phyloP scores from a whole-genome alignment of 2,329 filamentous ascomycete species.

The Monosporascus sp. region DNA sequence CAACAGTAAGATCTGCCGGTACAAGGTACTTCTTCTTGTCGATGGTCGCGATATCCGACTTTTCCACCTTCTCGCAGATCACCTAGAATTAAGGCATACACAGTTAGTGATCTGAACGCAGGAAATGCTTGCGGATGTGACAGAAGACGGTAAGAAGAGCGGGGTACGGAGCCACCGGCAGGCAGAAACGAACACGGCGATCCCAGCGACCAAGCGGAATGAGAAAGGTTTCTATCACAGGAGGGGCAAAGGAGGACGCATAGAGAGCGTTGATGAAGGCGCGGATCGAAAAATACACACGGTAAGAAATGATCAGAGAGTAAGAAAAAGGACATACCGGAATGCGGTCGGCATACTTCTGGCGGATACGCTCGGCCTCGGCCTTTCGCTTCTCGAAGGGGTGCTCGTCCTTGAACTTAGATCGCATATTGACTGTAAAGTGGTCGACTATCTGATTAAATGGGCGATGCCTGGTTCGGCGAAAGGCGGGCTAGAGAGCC shows the following conservation, averaged over 20 bases:
- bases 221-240: neutral
- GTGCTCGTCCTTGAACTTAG: conserved; percentile 99
- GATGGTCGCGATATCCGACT: conserved; percentile 98
- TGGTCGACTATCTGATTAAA: too few relatives aligned
- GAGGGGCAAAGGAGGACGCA: neutral
- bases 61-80: conserved; percentile 99
- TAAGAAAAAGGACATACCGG: conserved; percentile 63
- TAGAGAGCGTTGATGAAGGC: neutral
- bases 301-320: neutral
- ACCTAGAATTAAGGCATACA: conserved; percentile 51
- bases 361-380: conserved; percentile 96
- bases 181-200: too few relatives aligned
- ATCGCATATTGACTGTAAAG: conserved; percentile 67
- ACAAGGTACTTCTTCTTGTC: conserved; percentile 99
- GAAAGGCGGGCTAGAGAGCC: neutral
- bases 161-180: neutral
- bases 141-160: neutral
- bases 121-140: neutral
- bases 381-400: conserved; percentile 99
- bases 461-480: neutral
- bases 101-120: conserved; percentile 12
- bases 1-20: conserved; percentile 93
- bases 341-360: conserved; percentile 98
- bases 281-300: too few relatives aligned
- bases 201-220: neutral